Base-by-base conservation (phyloP, 2,329 filamentous ascomycete species). In the Beauveria sp. region DNA sequence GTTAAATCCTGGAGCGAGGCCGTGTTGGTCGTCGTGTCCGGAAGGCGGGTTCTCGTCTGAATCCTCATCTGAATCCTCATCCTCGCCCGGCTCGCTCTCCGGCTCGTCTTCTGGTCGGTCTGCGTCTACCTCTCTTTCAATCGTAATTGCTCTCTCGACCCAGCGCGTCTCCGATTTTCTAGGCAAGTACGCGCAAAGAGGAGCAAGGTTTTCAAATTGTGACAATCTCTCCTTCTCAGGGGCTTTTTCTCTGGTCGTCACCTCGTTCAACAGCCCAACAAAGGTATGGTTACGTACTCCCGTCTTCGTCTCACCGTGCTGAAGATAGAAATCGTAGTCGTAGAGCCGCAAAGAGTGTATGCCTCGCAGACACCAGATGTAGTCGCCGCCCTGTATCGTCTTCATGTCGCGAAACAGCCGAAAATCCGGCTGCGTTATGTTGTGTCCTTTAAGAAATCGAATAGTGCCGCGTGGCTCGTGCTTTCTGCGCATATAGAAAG, bases 381-480 rank as follows among this genome's bases (percentile, higher is more conserved):
- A 77, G 46, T 81, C 78, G 1, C 77, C 63, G 0, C 80, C 80
- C 28, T 80, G 79, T 0, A 80, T 22, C 0, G 67, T 74, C 1
- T 77, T 68, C 9, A 83, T 66, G 0, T 69, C 66, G 2, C 80
- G 70, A 1, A 61, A 65, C 6, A 61, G 63, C 0, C 79, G 70
- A 12, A 62, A 72, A 54, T 81, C 79, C 0, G 77, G 75, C 44
- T 82, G 79, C 0, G 54, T 26, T 0, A 48, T 30, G 0, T 77
- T 80, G 14, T 70, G 64, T 0, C 50, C 2, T 0, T 55, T 67
- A 63, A 75, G 62, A 41, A 70, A 70, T 0, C 61, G 3, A 1
- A 70, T 48, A 1, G 68, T 64, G 0, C 66, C 62, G 0, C 10
- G 37, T 0, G 69, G 57, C 48, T 81, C 79, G 24, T 79, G 70